Evolutionary conservation across 2,329 filamentous ascomycete species (phyloP).

Genomic region (Huntiella bhutanensis): DNA sequence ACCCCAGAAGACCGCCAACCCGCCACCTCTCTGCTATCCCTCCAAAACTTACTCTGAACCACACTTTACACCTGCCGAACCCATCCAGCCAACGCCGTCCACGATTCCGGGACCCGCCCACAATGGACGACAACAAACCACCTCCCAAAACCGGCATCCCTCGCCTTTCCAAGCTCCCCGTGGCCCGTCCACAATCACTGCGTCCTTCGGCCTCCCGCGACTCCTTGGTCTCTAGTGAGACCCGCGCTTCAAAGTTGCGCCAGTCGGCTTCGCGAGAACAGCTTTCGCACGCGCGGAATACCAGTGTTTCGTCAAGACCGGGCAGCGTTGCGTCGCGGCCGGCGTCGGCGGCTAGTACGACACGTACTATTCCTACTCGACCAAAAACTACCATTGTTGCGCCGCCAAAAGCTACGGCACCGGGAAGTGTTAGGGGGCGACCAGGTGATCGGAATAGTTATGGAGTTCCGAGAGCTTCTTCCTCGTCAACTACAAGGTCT

Average conservation of each 20-base stretch:
- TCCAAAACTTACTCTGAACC: neutral
- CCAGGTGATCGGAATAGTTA: constrained; percentile 5
- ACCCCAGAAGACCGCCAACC: neutral
- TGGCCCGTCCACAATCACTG: constrained; percentile 5
- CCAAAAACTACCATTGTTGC: constrained; percentile 2
- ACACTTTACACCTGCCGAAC: no score
- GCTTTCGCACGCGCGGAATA: neutral
- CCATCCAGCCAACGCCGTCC: no score
- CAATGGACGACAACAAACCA: constrained; percentile 9
- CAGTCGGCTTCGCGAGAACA: constrained; percentile 11
- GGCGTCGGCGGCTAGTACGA: neutral
- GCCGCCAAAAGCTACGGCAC: constrained; percentile 3
- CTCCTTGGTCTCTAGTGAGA: constrained; percentile 6
- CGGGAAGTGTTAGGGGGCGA: constrained; percentile 5
- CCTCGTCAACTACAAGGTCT: neutral
- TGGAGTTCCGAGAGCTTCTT: neutral
- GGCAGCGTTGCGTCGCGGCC: neutral
- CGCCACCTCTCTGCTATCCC: neutral
- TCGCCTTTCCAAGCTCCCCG: constrained; percentile 11
- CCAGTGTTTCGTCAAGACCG: neutral
- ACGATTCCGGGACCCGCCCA: neutral
- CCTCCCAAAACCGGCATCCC: constrained; percentile 9
- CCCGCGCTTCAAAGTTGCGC: constrained; percentile 8
- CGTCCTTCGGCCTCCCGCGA: constrained; percentile 8
- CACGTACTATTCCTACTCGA: neutral